These are phyloP conservation scores for Graphilbum sp. DNA, from an alignment of 2,329 filamentous ascomycete genomes.

Conservation along the genomic window DNA sequence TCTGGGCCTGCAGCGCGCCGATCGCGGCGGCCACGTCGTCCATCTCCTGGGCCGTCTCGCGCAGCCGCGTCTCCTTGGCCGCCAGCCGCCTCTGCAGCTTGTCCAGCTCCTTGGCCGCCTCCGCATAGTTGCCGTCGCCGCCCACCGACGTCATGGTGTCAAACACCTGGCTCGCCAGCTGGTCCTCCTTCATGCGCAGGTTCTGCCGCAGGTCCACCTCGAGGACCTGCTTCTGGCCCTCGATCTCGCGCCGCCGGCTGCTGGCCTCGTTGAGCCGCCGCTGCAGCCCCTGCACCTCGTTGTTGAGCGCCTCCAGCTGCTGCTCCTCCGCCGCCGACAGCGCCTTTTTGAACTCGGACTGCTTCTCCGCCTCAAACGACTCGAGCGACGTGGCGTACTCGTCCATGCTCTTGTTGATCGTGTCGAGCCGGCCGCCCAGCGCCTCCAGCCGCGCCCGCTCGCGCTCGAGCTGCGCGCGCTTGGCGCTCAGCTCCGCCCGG, in stretches of 20 bases:
- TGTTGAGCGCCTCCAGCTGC: constrained; percentile 56
- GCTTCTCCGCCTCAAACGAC: constrained; percentile 65
- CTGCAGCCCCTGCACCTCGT: constrained; percentile 55
- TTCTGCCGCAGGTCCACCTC: constrained; percentile 85
- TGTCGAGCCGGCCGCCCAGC: constrained; percentile 46
- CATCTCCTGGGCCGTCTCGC: constrained; percentile 58
- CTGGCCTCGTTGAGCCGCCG: constrained; percentile 63
- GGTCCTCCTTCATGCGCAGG: constrained; percentile 70
- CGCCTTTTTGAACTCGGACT: constrained; percentile 82
- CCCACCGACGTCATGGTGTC: constrained; percentile 33
- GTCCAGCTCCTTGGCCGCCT: constrained; percentile 66
- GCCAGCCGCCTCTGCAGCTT: constrained; percentile 55
- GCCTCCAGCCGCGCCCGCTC: constrained; percentile 58
- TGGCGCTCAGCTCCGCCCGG: constrained; percentile 57
- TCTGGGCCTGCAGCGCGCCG: constrained; percentile 36
- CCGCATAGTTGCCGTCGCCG: constrained; percentile 53
- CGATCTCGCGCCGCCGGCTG: constrained; percentile 56
- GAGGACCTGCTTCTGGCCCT: constrained; percentile 64
- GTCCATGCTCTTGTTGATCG: constrained; percentile 59
- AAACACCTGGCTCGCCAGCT: constrained; percentile 61
- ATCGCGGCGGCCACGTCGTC: constrained; percentile 35
- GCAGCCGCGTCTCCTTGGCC: constrained; percentile 49
- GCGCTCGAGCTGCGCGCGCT: constrained; percentile 57
- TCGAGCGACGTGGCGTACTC: constrained; percentile 58
- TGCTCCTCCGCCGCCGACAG: constrained; percentile 69